phyloP scores from a whole-genome alignment of 169 alveolate species.

The Cryptosporidium sp. region DNA sequence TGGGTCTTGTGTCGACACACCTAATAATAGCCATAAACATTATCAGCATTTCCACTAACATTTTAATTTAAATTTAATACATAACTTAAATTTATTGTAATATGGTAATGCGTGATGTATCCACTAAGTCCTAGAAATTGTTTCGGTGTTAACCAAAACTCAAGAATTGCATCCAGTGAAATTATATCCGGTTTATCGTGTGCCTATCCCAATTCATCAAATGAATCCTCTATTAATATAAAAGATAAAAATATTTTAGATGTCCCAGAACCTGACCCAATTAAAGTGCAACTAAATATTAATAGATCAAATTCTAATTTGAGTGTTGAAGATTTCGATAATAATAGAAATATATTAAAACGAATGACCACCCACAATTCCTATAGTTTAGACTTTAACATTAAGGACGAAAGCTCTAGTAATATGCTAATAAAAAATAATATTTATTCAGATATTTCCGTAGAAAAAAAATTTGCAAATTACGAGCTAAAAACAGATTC shows the following conservation, averaged over 20 bases:
- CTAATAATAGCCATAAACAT: neutral
- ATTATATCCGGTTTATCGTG: slow-evolving; percentile 1
- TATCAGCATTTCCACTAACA: neutral
- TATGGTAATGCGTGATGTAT: slow-evolving; percentile 40
- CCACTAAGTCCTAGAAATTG: slow-evolving; percentile 72
- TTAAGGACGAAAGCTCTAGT: neutral
- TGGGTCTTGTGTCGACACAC: slow-evolving; percentile 64
- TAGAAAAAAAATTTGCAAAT: neutral
- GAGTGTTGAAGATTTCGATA: neutral
- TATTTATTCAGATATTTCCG: neutral
- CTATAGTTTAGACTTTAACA: neutral
- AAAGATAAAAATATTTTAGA: neutral
- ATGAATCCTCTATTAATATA: slow-evolving; percentile 22
- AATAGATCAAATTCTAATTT: neutral
- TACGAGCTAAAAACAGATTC: neutral
- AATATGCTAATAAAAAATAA: neutral
- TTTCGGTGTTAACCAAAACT: neutral
- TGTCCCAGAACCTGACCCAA: neutral
- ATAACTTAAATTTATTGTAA: neutral
- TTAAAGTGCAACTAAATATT: neutral
- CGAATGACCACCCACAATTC: neutral
- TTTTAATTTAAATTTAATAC: neutral
- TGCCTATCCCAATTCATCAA: slow-evolving; percentile 65
- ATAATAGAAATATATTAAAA: neutral
- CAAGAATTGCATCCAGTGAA: neutral